Base-by-base conservation (phyloP, 495 filamentous ascomycete genomes). In the Lasiosphaeris hirsuta region DNA sequence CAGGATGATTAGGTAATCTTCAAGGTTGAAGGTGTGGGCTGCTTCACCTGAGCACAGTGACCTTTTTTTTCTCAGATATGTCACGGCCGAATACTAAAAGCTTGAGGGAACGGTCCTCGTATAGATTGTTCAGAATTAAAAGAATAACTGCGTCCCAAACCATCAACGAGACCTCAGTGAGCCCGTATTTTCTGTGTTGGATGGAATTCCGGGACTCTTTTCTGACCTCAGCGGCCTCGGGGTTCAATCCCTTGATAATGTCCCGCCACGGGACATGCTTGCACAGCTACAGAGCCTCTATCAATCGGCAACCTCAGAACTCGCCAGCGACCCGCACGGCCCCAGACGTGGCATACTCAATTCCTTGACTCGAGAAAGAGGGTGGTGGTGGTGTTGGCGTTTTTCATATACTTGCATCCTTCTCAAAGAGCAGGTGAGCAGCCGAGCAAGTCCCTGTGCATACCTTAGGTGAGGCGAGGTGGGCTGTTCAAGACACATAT, bases 401-500 rank as follows among this genome's bases (percentile, higher is more conserved):
- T 11, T 19, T 15, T 10, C 30, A 1, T 46, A 10, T 46, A 17
- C 43, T 23, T 46, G 43, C 17, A 23, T 46, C 8, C 17, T 17
- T 4, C 13, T 17, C 43, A 23, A 11, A 46, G 30, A 46, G 43
- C 17, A 19, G 42, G 6, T 23, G 23, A 46, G 17, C 10, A 30
- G 23, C 15, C 9, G 4, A 23, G 43, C 15, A 23, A 18, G 43
- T 23, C 30, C 46, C 46, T 7, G 10, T n/a, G 36, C n/a, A 9
- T 19, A 49, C 23, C 33, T 17, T n/a, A 49, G 33, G 46, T 11
- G 33, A 37, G 46, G 46, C 36, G 19, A 49, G 23, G 23, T 15
- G 45, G 46, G 19, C n/a, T 18, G 19, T 49, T 49, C 10, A 49
- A 49, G 46, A 49, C 46, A 49, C 46, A 33, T 49, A 49, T 37